Evolutionary conservation across 2,329 filamentous ascomycete genomes (phyloP).

Genomic region (Pseudogymnoascus sp.): DNA sequence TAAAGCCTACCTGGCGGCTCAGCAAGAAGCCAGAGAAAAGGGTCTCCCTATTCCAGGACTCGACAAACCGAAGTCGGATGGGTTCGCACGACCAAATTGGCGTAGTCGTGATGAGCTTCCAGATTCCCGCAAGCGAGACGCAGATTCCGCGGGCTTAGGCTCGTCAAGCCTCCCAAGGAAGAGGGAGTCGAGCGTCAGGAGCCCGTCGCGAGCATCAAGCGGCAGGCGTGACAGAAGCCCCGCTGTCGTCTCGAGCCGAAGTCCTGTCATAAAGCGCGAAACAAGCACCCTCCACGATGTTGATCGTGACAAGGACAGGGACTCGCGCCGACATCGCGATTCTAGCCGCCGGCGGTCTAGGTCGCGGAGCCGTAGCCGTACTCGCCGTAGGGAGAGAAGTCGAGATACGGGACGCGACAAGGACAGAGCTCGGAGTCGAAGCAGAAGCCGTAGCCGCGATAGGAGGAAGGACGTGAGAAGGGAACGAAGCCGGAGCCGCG

Average conservation of each 20-base stretch:
- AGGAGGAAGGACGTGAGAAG: slow-evolving; percentile 12
- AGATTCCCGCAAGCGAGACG: slow-evolving; percentile 4
- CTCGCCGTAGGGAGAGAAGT: neutral
- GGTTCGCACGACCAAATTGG: neutral
- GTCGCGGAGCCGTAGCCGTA: slow-evolving; percentile 14
- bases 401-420: slow-evolving; percentile 12
- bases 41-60: slow-evolving; percentile 36
- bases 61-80: neutral
- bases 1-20: slow-evolving; percentile 54
- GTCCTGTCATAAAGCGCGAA: slow-evolving; percentile 15
- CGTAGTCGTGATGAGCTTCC: neutral
- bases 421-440: slow-evolving; percentile 17
- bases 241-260: neutral
- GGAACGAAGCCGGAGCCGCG: slow-evolving; percentile 17
- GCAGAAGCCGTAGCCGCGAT: slow-evolving; percentile 12
- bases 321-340: slow-evolving; percentile 19
- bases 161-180: slow-evolving; percentile 4
- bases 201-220: neutral
- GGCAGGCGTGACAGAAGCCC: slow-evolving; percentile 5
- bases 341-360: slow-evolving; percentile 14
- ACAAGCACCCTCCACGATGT: slow-evolving; percentile 14
- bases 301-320: slow-evolving; percentile 12
- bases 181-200: slow-evolving; percentile 11
- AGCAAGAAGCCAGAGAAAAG: slow-evolving; percentile 52
- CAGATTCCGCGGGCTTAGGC: neutral